These are phyloP conservation scores for Aureobasidium sp. DNA, from an alignment of 2,329 filamentous ascomycete species.

Conservation along the genomic window DNA sequence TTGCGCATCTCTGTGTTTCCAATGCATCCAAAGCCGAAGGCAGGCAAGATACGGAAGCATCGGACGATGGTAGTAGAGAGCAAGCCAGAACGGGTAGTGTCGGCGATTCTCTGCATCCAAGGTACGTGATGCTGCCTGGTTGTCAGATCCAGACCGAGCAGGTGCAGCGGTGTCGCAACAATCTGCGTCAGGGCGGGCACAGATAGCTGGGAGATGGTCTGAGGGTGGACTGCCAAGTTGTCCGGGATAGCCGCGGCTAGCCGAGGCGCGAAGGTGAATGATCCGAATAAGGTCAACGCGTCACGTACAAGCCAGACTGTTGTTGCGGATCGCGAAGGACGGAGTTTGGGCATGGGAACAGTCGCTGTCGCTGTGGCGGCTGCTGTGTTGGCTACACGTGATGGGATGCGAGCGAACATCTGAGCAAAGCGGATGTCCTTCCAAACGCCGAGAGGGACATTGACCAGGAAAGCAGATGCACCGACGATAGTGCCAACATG, in stretches of 20 bases:
- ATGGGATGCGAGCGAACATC: conserved; percentile 20
- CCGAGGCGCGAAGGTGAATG: conserved; percentile 26
- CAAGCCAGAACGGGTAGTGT: conserved; percentile 20
- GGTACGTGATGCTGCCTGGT: conserved; percentile 13
- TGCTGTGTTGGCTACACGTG: conserved; percentile 8
- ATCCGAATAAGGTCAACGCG: conserved; percentile 28
- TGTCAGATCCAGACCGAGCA: conserved; percentile 26
- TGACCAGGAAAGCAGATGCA: conserved; percentile 25
- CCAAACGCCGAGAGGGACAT: conserved; percentile 26
- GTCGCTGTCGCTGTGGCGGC: conserved; percentile 1
- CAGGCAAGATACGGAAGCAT: conserved; percentile 27
- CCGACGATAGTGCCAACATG: conserved; percentile 21
- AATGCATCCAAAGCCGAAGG: conserved; percentile 26
- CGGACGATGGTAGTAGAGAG: conserved; percentile 23
- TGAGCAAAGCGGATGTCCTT: conserved; percentile 29
- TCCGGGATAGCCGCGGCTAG: conserved; percentile 22
- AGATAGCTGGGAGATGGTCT: conserved; percentile 24
- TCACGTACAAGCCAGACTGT: conserved; percentile 27
- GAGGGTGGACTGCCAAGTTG: conserved; percentile 19
- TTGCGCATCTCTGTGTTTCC: conserved; percentile 23
- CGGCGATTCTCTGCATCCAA: conserved; percentile 9
- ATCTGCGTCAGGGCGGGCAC: conserved; percentile 27
- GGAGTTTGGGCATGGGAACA: conserved; percentile 12
- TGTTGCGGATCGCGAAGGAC: conserved; percentile 18
- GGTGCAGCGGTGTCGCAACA: conserved; percentile 26